Evolutionary conservation across 202 grass and related monocot genomes (phyloP).

Genomic region (Musa balbisiana): DNA sequence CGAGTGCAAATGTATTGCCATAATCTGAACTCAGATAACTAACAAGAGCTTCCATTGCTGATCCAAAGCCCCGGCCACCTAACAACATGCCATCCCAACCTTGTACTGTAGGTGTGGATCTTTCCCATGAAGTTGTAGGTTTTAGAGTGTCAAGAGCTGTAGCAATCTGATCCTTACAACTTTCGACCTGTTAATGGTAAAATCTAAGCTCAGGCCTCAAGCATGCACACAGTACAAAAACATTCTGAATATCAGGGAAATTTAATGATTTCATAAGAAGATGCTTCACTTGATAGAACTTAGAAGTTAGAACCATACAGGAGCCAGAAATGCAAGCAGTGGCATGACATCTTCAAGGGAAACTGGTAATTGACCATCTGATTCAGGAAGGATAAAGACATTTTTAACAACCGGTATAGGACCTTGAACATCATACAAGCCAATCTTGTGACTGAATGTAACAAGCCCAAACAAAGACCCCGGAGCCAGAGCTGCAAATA

Average conservation of each 20-base stretch:
- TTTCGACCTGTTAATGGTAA: conserved; percentile 38
- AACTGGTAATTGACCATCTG: conserved; percentile 32
- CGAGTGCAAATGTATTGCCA: conserved; percentile 50
- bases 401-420: conserved; percentile 61
- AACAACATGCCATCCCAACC: conserved; percentile 39
- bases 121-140: conserved; percentile 54
- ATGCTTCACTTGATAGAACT: too few species aligned
- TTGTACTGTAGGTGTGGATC: conserved; percentile 34
- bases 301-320: conserved; percentile 35
- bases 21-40: conserved; percentile 58
- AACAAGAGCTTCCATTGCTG: conserved; percentile 48
- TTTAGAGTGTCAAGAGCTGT: conserved; percentile 60
- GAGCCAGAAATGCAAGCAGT: conserved; percentile 54
- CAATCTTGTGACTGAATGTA: conserved; percentile 67
- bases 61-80: conserved; percentile 52
- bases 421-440: conserved; percentile 82
- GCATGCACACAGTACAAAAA: too few species aligned
- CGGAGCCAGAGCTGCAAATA: conserved; percentile 42
- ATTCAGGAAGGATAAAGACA: conserved; percentile 54
- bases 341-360: conserved; percentile 67
- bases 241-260: too few species aligned
- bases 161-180: conserved; percentile 57
- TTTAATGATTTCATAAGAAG: too few species aligned
- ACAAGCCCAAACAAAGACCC: conserved; percentile 73
- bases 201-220: too few species aligned